A percentile compares a stretch with the other conserved stretches of the same genome.
These are phyloP conservation scores for Ceratobasidium sp. DNA, from an alignment of 1,284 basidiomycete species.

Conservation along the genomic window DNA sequence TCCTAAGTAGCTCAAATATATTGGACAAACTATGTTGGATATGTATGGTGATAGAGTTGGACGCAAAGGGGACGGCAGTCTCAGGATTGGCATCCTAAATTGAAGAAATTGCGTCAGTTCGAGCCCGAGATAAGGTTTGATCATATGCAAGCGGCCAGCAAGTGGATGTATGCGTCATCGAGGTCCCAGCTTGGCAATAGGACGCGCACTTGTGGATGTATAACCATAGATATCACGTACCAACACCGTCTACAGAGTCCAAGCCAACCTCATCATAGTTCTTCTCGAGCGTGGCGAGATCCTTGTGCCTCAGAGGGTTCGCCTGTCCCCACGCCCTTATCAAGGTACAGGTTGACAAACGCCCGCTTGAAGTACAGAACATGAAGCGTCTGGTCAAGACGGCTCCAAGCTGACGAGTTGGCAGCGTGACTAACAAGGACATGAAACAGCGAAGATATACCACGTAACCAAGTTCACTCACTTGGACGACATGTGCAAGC, in stretches of 20 bases:
- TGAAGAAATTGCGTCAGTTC: no score
- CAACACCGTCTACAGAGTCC: no score
- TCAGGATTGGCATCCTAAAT: no score
- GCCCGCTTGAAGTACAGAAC: constrained; percentile 93
- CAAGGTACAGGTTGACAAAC: constrained; percentile 88
- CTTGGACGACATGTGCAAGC: constrained; percentile 96
- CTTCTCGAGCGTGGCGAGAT: constrained; percentile 95
- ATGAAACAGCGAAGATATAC: not conserved
- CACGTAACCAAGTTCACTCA: constrained; percentile 47
- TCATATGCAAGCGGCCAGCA: no score
- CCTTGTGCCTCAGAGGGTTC: constrained; percentile 98
- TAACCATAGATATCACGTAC: no score
- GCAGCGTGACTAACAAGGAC: constrained; percentile 67
- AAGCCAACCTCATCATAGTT: constrained; percentile 86
- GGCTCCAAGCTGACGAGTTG: constrained; percentile 91
- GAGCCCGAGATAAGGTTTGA: no score
- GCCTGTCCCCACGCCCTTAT: constrained; percentile 99
- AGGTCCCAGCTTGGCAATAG: no score
- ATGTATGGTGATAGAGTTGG: constrained; percentile 41
- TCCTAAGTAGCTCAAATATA: not conserved
- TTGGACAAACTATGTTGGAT: not conserved
- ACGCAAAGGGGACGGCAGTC: constrained; percentile 7
- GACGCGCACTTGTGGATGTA: no score
- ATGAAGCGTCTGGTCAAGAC: constrained; percentile 96
- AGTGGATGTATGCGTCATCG: no score